These are phyloP conservation scores for Neofusicoccum parvum DNA, from an alignment of 2,329 filamentous ascomycete species.

Conservation along the genomic window DNA sequence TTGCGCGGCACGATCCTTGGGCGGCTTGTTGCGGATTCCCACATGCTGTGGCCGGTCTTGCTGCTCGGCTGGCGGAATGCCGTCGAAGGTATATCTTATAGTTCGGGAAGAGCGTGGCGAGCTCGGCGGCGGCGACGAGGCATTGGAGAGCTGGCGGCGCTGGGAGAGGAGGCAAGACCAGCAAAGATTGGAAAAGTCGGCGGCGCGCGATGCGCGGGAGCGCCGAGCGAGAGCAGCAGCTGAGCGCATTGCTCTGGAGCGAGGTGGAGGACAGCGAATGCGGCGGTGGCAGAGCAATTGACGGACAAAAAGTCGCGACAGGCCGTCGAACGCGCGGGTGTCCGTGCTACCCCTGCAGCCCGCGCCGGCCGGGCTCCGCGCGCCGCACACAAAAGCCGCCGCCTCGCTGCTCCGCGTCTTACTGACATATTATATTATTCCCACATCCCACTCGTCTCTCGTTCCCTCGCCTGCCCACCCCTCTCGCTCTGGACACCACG, in stretches of 20 bases:
- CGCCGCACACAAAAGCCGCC: conserved; percentile 8
- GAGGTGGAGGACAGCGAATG: neutral
- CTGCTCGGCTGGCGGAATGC: neutral
- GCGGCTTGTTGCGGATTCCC: neutral
- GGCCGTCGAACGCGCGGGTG: neutral
- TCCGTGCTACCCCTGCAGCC: neutral
- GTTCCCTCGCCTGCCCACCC: neutral
- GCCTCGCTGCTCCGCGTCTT: neutral
- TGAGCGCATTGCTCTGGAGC: neutral
- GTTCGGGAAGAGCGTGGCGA: neutral
- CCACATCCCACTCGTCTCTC: neutral
- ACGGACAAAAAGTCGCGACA: conserved; percentile 7
- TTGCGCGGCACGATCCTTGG: neutral
- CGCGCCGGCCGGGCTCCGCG: neutral
- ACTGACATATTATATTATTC: neutral
- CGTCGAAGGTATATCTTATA: neutral
- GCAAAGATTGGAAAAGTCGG: conserved; percentile 17
- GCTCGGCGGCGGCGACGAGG: neutral
- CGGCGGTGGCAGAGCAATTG: neutral
- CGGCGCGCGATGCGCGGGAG: neutral
- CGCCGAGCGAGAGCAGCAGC: neutral
- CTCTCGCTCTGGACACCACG: neutral
- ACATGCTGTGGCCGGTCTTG: neutral
- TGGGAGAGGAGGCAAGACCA: conserved; percentile 12
- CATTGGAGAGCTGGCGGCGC: conserved; percentile 8